Percentiles rank a stretch among this genome's conserved stretches.
Conservation (phyloP, 495 filamentous ascomycete genomes). For the Corynascus novoguineensis region DNA sequence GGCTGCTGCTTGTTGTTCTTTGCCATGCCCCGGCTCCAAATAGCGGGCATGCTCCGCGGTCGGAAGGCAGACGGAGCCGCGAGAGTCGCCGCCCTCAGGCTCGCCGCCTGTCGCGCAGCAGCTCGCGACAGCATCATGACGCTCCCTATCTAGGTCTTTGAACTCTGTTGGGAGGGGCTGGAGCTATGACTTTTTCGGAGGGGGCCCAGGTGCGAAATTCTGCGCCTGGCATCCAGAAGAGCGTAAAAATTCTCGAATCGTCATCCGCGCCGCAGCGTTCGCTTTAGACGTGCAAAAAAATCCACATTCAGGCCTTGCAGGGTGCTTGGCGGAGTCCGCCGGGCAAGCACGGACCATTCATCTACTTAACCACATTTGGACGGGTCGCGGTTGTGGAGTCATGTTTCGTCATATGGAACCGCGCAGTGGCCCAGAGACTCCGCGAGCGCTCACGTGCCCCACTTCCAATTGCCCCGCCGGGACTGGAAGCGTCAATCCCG, state of each 20-base stretch:
- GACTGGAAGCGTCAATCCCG: not conserved
- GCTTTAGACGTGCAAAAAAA: conserved; percentile 1
- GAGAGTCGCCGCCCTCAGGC: conserved; percentile 22
- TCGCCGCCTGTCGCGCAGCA: conserved; percentile 33
- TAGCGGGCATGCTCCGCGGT: conserved; percentile 20
- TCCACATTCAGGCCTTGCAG: not conserved
- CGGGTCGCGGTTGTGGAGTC: not conserved
- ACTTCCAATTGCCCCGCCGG: conserved; percentile 18
- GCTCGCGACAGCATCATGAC: conserved; percentile 40
- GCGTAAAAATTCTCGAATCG: not conserved
- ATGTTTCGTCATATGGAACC: conserved; percentile 15
- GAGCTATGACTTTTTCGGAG: too few species aligned
- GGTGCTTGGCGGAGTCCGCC: not conserved
- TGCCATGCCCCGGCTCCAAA: conserved; percentile 42
- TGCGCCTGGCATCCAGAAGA: not conserved
- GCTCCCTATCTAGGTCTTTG: not conserved
- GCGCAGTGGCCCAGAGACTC: not conserved
- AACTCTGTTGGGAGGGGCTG: not conserved
- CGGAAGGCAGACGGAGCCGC: conserved; percentile 24
- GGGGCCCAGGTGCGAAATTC: not conserved
- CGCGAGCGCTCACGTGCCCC: conserved; percentile 23
- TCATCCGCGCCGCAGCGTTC: not conserved
- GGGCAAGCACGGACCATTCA: not conserved
- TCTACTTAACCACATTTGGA: not conserved
- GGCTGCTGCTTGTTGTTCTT: conserved; percentile 28